Conservation (phyloP, 2,329 filamentous ascomycete genomes). For the Aspergillus sp. region DNA sequence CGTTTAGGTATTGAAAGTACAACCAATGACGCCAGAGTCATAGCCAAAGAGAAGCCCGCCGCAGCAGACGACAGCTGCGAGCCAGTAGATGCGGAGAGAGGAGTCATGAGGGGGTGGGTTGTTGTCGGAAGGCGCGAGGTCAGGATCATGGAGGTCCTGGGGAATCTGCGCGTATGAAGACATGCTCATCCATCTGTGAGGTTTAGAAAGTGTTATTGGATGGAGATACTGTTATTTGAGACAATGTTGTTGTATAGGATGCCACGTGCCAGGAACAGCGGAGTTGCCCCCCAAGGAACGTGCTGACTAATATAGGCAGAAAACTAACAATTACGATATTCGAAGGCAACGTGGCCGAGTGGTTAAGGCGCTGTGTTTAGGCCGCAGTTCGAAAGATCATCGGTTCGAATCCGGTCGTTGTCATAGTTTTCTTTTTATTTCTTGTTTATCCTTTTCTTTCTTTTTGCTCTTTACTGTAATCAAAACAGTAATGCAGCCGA, state of each 20-base stretch:
- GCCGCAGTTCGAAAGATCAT: not conserved
- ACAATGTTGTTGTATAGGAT: not conserved
- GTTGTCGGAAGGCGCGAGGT: not conserved
- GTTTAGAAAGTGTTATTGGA: not conserved
- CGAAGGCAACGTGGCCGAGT: not conserved
- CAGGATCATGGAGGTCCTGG: not conserved
- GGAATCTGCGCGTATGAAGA: conserved; percentile 6
- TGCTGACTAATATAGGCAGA: not conserved
- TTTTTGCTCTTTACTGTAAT: not conserved
- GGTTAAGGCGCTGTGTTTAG: not conserved
- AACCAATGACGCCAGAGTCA: conserved; percentile 46
- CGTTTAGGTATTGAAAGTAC: not conserved
- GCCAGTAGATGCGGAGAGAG: conserved; percentile 50
- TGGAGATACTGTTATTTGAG: not conserved
- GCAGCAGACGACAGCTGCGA: conserved; percentile 53
- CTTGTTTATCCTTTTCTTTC: not conserved
- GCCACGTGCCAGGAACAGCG: not conserved
- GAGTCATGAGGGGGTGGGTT: not conserved
- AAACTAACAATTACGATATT: not conserved
- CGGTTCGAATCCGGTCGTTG: not conserved
- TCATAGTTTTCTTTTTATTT: not conserved
- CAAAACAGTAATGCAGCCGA: conserved; percentile 4
- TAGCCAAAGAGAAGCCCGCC: conserved; percentile 49
- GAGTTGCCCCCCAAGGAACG: not conserved
- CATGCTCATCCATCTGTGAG: conserved; percentile 1